Base-by-base conservation (phyloP, 345 rosid species). In the Punica granatum region DNA sequence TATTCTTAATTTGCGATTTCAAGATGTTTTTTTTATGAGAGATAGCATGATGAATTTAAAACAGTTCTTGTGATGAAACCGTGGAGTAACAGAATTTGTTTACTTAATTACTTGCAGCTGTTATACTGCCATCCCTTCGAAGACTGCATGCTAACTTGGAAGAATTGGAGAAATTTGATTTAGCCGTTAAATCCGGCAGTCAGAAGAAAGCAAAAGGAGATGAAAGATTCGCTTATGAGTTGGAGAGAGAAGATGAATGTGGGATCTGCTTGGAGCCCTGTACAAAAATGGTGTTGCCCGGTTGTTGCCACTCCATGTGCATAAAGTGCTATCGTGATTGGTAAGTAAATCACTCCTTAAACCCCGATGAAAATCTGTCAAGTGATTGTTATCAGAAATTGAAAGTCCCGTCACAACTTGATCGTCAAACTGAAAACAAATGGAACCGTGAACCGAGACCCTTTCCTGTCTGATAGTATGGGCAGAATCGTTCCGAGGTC, bases 261-360 rank as follows among this genome's bases (percentile, higher is more conserved):
- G 98, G 97, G 65, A 94, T 94, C 67, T 94, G 99, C 85, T 86
- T 94, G 73, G 98, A 88, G 85, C 96, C 96, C 49, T 94, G 98
- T 78, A 84, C 97, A 41, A 94, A 91, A 73, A 84, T 94, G 88
- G 99, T 91, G 62, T 58, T 91, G 48, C 99, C 99, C 37, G 86
- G 82, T 75, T 91, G 99, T 53, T 91, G 91, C 49, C 99, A 94
- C 74, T 87, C 91, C 36, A 91, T 94, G 95, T 91, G 99, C 85
- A 86, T 94, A 72, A 91, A 88, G 73, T 94, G 99, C 85, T 94
- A 91, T 74, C 84, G 89, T 63, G 83, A 94, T 75, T 94, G 99
- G 98, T 94, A 79, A 73, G 72, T 37, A 37, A 37, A 37, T 11
- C 41, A 37, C 34, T 39, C 10, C 19, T 56, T 23, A 26, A 26